Percentiles rank a stretch among this genome's conserved stretches.
These are phyloP conservation scores for Ettlia oleoabundans DNA, from an alignment of 139 green algal genomes.

Conservation along the genomic window DNA sequence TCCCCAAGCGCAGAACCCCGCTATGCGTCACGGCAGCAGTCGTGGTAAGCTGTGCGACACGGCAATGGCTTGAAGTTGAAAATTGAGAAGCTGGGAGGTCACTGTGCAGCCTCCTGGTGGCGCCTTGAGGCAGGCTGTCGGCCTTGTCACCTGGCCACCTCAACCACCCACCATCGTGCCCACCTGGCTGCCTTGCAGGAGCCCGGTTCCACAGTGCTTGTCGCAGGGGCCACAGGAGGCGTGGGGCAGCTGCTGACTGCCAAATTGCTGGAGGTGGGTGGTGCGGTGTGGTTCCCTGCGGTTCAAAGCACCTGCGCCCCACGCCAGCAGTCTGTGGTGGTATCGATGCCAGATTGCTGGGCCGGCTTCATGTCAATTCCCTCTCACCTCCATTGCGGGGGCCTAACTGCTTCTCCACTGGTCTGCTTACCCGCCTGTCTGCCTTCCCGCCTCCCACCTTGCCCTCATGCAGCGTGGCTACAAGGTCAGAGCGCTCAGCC, in stretches of 20 bases:
- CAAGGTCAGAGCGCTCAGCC: slow-evolving; percentile 65
- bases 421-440: background rate
- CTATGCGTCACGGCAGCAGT: background rate
- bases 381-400: too few relatives aligned
- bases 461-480: slow-evolving; percentile 66
- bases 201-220: slow-evolving; percentile 65
- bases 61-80: background rate
- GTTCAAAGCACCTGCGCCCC: too few relatives aligned
- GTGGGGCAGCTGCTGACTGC: slow-evolving; percentile 86
- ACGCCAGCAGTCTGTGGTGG: too few relatives aligned
- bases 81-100: background rate
- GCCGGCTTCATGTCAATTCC: too few relatives aligned
- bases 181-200: slow-evolving; percentile 39
- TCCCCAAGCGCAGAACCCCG: background rate
- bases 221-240: slow-evolving; percentile 81
- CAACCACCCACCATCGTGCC: too few relatives aligned
- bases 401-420: background rate
- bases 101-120: too few relatives aligned
- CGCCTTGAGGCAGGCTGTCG: too few relatives aligned
- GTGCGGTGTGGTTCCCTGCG: background rate
- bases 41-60: background rate
- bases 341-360: too few relatives aligned
- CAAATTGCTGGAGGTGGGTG: slow-evolving; percentile 83
- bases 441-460: background rate
- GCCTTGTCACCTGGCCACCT: too few relatives aligned